Conservation (phyloP, 352 stramenopile species). For the Globisporangium emineosum region DNA sequence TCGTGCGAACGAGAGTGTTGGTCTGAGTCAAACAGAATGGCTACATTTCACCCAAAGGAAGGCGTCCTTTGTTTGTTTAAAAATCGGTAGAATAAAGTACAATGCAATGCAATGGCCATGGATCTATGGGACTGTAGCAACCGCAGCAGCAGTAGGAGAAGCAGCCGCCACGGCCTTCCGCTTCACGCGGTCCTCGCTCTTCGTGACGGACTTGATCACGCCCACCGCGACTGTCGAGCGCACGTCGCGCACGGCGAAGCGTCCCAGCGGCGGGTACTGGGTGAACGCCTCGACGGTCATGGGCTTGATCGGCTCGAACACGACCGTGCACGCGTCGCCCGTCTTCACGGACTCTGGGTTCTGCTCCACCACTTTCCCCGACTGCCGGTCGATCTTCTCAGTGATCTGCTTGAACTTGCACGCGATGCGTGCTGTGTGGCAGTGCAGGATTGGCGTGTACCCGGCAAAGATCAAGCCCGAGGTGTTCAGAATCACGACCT, state of each 20-base stretch:
- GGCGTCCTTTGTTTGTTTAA: not conserved
- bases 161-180: not conserved
- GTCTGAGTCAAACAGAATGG: not conserved
- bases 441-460: conserved; percentile 96
- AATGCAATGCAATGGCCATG: not conserved
- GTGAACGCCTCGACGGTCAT: conserved; percentile 96
- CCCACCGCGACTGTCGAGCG: conserved; percentile 95
- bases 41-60: not conserved
- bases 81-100: not conserved
- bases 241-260: conserved; percentile 98
- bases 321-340: conserved; percentile 96
- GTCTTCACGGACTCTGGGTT: conserved; percentile 94
- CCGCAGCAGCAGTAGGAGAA: not conserved
- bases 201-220: conserved; percentile 94
- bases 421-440: conserved; percentile 96
- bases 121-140: not conserved
- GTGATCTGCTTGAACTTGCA: conserved; percentile 95
- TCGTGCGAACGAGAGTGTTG: not conserved
- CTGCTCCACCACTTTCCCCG: conserved; percentile 93
- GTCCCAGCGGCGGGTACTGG: conserved; percentile 94
- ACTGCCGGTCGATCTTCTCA: conserved; percentile 96
- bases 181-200: conserved; percentile 56
- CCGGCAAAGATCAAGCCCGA: conserved; percentile 89
- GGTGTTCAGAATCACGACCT: conserved; percentile 97
- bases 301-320: conserved; percentile 91